Percentiles rank a stretch among this genome's conserved stretches.
Evolutionary conservation across 371 early-diverging fungal species (phyloP).

Genomic region (Mycotypha africana): DNA sequence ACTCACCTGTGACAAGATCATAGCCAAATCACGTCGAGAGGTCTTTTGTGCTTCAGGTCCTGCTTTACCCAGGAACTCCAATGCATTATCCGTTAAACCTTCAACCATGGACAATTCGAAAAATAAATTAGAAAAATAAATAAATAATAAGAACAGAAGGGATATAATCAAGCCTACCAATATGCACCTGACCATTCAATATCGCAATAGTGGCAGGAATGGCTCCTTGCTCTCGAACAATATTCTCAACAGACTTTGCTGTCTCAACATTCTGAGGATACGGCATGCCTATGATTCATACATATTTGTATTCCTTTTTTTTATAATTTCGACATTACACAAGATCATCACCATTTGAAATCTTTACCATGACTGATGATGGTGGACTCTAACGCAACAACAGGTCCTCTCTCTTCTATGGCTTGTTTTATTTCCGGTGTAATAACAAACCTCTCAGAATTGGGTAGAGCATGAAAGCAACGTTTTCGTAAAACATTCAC

Average conservation of each 20-base stretch:
- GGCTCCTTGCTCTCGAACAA: slow-evolving; percentile 67
- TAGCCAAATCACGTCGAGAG: slow-evolving; percentile 80
- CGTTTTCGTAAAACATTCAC: background rate
- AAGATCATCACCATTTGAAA: background rate
- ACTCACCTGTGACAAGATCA: slow-evolving; percentile 60
- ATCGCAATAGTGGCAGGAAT: slow-evolving; percentile 91
- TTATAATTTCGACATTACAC: background rate
- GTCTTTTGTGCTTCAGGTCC: slow-evolving; percentile 69
- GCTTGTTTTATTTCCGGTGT: slow-evolving; percentile 53
- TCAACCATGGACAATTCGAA: background rate
- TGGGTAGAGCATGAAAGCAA: slow-evolving; percentile 7
- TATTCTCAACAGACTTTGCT: slow-evolving; percentile 71
- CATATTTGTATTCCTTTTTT: no score
- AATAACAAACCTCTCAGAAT: slow-evolving; percentile 11
- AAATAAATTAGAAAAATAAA: no score
- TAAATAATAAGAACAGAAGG: no score
- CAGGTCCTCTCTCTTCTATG: slow-evolving; percentile 57
- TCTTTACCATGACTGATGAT: slow-evolving; percentile 92
- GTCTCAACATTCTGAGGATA: slow-evolving; percentile 88
- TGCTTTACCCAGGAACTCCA: slow-evolving; percentile 60
- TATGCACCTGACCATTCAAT: slow-evolving; percentile 75
- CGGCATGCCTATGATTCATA: slow-evolving; percentile 68
- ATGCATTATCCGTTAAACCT: slow-evolving; percentile 42
- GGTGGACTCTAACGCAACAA: slow-evolving; percentile 92
- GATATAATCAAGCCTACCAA: no score